Conservation (phyloP, 1,284 basidiomycete species). For the Puccinia hordei region DNA sequence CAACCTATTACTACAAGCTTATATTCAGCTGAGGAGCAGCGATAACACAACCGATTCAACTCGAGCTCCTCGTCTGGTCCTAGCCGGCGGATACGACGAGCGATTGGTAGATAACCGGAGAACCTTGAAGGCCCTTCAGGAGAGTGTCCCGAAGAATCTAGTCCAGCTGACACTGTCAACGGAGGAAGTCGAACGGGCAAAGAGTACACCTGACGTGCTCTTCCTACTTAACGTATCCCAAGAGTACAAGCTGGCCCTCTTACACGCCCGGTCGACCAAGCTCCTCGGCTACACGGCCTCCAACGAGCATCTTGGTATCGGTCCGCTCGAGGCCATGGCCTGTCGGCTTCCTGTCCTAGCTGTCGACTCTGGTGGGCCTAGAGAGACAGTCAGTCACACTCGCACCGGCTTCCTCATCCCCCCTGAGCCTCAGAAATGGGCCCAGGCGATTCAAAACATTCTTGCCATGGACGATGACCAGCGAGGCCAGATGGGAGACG, state of each 20-base stretch:
- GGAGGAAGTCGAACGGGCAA: constrained; percentile 58
- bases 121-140: no score
- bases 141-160: constrained; percentile 53
- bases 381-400: no score
- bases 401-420: no score
- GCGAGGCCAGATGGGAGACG: no score
- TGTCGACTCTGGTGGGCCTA: no score
- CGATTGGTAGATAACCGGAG: no score
- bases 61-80: constrained; percentile 51
- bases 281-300: constrained; percentile 87
- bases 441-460: no score
- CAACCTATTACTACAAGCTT: constrained; percentile 77
- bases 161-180: constrained; percentile 61
- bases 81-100: no score
- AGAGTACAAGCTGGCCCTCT: constrained; percentile 74
- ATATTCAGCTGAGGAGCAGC: constrained; percentile 62
- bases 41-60: background rate
- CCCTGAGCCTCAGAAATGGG: no score
- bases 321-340: constrained; percentile 91
- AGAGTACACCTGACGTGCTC: constrained; percentile 67
- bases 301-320: constrained; percentile 97
- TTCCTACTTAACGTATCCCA: constrained; percentile 85
- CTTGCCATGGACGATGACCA: no score
- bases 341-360: constrained; percentile 87
- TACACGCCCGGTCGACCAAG: constrained; percentile 65